phyloP scores from a whole-genome alignment of 805 yeast species.

The Lipomyces chichibuensis region DNA sequence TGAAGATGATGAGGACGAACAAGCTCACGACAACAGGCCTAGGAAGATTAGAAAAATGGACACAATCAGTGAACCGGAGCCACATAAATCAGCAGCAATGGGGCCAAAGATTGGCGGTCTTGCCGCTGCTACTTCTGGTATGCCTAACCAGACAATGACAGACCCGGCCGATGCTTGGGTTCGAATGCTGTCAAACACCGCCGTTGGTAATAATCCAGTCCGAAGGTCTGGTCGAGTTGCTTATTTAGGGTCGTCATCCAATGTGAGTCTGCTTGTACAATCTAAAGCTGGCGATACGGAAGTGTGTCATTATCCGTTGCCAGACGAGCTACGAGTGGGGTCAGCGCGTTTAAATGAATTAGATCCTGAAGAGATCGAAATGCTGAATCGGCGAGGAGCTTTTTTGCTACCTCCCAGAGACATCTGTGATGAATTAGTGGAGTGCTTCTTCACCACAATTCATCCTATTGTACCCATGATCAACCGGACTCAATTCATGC shows the following conservation, averaged over 20 bases:
- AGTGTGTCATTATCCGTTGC: slow-evolving; percentile 46
- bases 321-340: slow-evolving; percentile 38
- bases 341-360: slow-evolving; percentile 42
- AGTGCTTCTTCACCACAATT: slow-evolving; percentile 62
- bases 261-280: slow-evolving; percentile 53
- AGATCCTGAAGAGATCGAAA: slow-evolving; percentile 66
- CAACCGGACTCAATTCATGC: slow-evolving; percentile 64
- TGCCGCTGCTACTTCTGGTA: slow-evolving; percentile 8
- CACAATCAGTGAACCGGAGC: slow-evolving; percentile 9
- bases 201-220: slow-evolving; percentile 41
- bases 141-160: slow-evolving; percentile 24
- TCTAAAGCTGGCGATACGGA: slow-evolving; percentile 52
- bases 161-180: slow-evolving; percentile 39
- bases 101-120: neutral
- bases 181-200: slow-evolving; percentile 45
- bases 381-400: slow-evolving; percentile 55
- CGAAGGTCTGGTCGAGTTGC: slow-evolving; percentile 44
- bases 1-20: slow-evolving; percentile 20
- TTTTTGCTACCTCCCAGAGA: slow-evolving; percentile 66
- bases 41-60: neutral
- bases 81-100: neutral
- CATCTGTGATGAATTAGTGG: slow-evolving; percentile 61
- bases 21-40: neutral
- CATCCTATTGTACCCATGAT: slow-evolving; percentile 74
- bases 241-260: slow-evolving; percentile 59